Base-by-base conservation (phyloP, 148 eudicot genomes). In the Rhododendron ovatum region DNA sequence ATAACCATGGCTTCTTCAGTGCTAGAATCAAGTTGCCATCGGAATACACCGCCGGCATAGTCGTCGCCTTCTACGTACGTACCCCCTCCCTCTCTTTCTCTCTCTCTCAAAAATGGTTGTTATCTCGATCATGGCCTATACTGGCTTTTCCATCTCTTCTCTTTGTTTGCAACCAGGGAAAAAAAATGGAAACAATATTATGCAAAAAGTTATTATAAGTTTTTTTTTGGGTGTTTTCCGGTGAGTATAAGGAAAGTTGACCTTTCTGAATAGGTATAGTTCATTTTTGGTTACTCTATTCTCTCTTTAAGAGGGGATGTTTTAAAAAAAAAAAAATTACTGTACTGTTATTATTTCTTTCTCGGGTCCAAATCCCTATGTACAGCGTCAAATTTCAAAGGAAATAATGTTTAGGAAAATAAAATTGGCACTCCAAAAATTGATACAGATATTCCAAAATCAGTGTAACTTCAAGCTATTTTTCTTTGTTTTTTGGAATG, bases 1-100 rank as follows among this genome's bases (percentile, higher is more conserved):
- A 92, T 84, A 88, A 45, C 47, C 92, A 91, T 86, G 94, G 93
- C 4, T 87, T 91, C 47, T 92, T 92, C 91, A 92, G 94, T 85
- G 94, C 94, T 57, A 87, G 41, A 80, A 89, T 92, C 43, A 92
- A 91, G 88, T 83, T 92, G 63, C 94, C 94, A 28, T 89, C 91
- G 10, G 89, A 89, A 2, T 92, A 92, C 67, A 91, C 94, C 2
- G 94, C 94, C 3, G 94, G 94, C 12, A 39, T 92, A 4, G 94
- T 92, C 35, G 94, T 92, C 3, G 94, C 94, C 28, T 92, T 92
- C 47, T 92, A 92, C 80, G 93, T 92, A 88, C 13, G 85, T 79
- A 48, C 13, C 12, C 0, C 9, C 55, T 74, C 20, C 59, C 20
- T 55, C 28, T 4, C n/a, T 59, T 10, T 83, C 14, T 73, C 65